Conservation (phyloP, 176 grass and related monocot species). For the Raddia guianensis region DNA sequence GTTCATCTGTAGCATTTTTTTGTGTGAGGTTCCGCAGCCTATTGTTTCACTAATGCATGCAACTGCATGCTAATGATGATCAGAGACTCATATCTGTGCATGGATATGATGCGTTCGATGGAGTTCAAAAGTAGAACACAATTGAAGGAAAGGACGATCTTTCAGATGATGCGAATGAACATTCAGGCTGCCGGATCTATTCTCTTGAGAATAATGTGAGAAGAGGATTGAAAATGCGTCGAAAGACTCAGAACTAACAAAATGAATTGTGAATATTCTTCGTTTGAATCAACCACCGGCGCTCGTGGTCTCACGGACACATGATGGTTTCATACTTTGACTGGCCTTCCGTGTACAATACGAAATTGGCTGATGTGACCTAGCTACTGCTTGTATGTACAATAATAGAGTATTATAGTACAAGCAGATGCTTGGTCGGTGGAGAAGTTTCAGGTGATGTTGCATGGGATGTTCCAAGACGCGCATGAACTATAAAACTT, state of each 20-base stretch:
- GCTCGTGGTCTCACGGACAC: neutral
- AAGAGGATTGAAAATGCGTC: neutral
- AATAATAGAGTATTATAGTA: too few species aligned
- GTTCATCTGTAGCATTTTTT: neutral
- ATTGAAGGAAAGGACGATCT: neutral
- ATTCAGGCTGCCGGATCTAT: neutral
- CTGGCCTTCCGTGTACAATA: neutral
- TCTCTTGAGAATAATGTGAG: neutral
- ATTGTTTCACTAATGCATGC: neutral
- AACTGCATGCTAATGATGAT: neutral
- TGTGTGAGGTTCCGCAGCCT: neutral
- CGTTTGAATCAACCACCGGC: too few species aligned
- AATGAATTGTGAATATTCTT: too few species aligned
- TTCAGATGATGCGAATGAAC: neutral
- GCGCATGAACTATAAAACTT: too few species aligned
- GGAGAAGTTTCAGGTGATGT: neutral
- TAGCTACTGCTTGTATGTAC: too few species aligned
- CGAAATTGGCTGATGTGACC: neutral
- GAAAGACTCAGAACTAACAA: neutral
- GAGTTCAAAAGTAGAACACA: neutral
- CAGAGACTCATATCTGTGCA: neutral
- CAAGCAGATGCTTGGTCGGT: neutral
- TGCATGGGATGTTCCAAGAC: too few species aligned
- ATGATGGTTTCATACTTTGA: too few species aligned
- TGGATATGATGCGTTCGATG: constrained; percentile 1